Base-by-base conservation (phyloP, 2,329 filamentous ascomycete genomes). In the Colletotrichum chlorophyti region DNA sequence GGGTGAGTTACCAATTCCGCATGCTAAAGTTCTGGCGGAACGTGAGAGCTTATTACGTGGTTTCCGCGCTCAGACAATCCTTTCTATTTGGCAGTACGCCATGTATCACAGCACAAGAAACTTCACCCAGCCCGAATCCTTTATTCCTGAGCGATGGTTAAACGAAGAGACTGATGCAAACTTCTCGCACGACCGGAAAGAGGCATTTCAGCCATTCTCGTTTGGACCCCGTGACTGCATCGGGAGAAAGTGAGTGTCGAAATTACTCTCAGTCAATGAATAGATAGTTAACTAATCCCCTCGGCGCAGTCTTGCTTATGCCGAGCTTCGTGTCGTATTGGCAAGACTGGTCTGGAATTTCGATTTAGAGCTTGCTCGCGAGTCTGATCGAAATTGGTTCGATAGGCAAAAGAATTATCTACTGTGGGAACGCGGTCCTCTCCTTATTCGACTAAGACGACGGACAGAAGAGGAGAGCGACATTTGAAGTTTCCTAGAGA, bases 41-140 rank as follows among this genome's bases (percentile, higher is more conserved):
- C 6, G 14, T 37, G 34, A 10, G 15, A 6, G 34, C 34, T 37
- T 6, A 37, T 10, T 3, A 37, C 8, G 15, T 15, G 1, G 2
- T 3, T 17, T n/a, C 11, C n/a, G 14, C 15, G 3, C 34, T 3
- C 34, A 80, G 77, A 80, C 74, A 1, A 61, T 66, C 6, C 71
- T 83, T 0, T 71, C 73, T 0, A 68, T 81, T 0, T 72, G 75
- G 41, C 78, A 82, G 37, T 79, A 70, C 63, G 70, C 77, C 3
- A 69, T 76, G 11, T 77, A 77, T 59, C 75, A 75, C 57, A 74
- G 74, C 35, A 68, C 73, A 2, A 63, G 68, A 5, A 71, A 80
- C 61, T 84, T 82, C 64, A 69, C 68, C 5, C 70, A 79, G 1
- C 74, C 81, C 0, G 67, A 76, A 10, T 63, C 63, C 0, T 85